Evolutionary conservation across 176 grass and related monocot genomes (phyloP), one percentile per base, ranked within the genome.

Genomic region (Melocanna baccifera): DNA sequence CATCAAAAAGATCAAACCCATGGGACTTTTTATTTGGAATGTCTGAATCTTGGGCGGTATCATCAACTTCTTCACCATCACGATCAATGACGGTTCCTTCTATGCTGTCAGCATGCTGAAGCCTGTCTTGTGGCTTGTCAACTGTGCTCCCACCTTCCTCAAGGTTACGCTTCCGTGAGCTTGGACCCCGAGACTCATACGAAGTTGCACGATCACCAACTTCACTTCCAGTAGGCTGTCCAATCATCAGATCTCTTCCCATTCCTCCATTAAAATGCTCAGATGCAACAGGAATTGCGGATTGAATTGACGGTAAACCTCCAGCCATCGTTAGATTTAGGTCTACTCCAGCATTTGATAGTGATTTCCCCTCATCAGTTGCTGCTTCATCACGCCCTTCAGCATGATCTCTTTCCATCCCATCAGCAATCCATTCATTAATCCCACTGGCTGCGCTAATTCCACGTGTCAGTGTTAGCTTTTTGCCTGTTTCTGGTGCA

Each of bases 71-170:
- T 78, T 98, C 96, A 39, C 89, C 96, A 78, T 95, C 96, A 77
- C 91, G 91, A 50, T 94, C 93, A 67, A 95, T 95, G 41, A 98
- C 91, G 80, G 88, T 92, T 71, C 96, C 96, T 79, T 95, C 93
- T 83, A 95, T 94, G 81, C 96, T 98, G 75, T 98, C 96, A 77
- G 87, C 91, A 77, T 81, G 89, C 16, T 92, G 91, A 83, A 94
- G 55, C 81, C 78, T 84, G 45, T 92, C 86, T 26, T 84, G 89
- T 71, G 96, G 96, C 78, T 92, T 95, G 86, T 98, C 96, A 83
- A 88, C 96, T 62, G 96, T 98, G 86, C 96, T 95, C 69, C 96
- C 96, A 87, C 96, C 89, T 81, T 95, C 96, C 90, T 98, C 96
- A 73, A 92, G 87, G 86, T 93, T 95, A 65, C 96, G 87, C 71